Base-by-base conservation (phyloP, 176 grass and related monocot species). In the Paspalum vaginatum region DNA sequence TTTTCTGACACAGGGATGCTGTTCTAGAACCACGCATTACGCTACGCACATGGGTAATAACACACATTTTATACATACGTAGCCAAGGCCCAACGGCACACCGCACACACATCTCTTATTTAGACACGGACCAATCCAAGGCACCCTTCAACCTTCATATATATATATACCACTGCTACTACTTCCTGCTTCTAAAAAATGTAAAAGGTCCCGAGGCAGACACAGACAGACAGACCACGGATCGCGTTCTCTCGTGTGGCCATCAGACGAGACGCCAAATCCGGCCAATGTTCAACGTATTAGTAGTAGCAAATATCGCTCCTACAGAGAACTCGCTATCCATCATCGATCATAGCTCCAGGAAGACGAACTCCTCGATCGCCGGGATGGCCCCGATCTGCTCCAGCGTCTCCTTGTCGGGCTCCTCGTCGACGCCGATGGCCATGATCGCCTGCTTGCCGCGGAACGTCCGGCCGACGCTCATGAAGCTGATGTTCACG, bases 401-500 rank as follows among this genome's bases (percentile, higher is more conserved):
- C 68, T 91, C 88, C 11, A 99, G 88, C 68, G 90, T 89, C 44
- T 99, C 91, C 72, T 91, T 88, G 44, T 85, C 63, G 1, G 93
- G 97, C 84, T 91, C 93, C 75, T 96, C 97, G 25, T 99, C 97
- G 5, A 99, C 97, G 21, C 97, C 97, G 15, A 99, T 99, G 46
- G 88, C 97, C 97, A 99, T 99, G 60, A 99, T 93, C 0, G 97
- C 97, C 54, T 93, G 90, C 73, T 95, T 95, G 25, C 97, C 86
- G 3, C 91, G 87, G 77, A 75, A 89, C 37, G 84, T 99, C 40
- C 97, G 85, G 16, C 92, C 97, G 12, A 99, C 97, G 41, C 97
- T 99, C 97, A 99, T 99, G 81, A 95, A 99, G 71, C 79, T 99
- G 21, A 99, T 88, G 60, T 99, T 99, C 20, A 99, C 89, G 47